Base-by-base conservation (phyloP, 306 rosid genomes). In the Cyclanthera cordifolia region DNA sequence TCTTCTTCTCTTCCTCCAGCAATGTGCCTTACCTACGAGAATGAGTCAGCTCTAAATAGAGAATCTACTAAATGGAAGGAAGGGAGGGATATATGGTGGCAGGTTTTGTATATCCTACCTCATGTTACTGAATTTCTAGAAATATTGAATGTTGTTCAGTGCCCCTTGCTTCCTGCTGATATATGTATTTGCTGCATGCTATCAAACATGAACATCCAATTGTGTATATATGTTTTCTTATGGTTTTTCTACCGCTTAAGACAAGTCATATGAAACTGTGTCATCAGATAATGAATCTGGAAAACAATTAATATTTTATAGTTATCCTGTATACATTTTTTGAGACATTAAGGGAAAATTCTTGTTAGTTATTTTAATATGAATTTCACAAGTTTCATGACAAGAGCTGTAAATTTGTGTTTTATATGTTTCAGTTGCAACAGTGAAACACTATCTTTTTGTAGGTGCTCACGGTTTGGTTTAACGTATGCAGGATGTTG, bases 1-100 rank as follows among this genome's bases (percentile, higher is more conserved):
- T 53, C 73, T 79, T 27, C 17, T 47, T 72, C 32, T 77, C 76
- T 75, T 79, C 69, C 46, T 52, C 74, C 82, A 89, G 99, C 76
- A 78, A 76, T 75, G 10, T 87, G 96, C 83, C 79, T 93, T 66
- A 82, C 84, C 63, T 93, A 84, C 69, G 99, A 81, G 66, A 93
- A 93, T 70, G 70, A 69, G 71, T 76, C 23, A 32, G 95, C 96
- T 20, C 45, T 83, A 82, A 90, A 71, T 75, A 90, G 90, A 76
- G 86, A 54, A 64, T 79, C 74, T 78, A 90, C 99, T 53, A 82
- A 84, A 75, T 93, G 96, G 94, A 74, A 80, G 72, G 79, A 85
- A 72, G 90, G 90, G 79, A 80, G 95, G 70, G 99, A 90, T 82
- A 77, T 85, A 76, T 93, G 99, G 94, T 93, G 99, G 99, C 99